Percentiles rank a stretch among this genome's conserved stretches.
Evolutionary conservation across 1,284 basidiomycete species (phyloP).

Genomic region (Crepidotus sp.): DNA sequence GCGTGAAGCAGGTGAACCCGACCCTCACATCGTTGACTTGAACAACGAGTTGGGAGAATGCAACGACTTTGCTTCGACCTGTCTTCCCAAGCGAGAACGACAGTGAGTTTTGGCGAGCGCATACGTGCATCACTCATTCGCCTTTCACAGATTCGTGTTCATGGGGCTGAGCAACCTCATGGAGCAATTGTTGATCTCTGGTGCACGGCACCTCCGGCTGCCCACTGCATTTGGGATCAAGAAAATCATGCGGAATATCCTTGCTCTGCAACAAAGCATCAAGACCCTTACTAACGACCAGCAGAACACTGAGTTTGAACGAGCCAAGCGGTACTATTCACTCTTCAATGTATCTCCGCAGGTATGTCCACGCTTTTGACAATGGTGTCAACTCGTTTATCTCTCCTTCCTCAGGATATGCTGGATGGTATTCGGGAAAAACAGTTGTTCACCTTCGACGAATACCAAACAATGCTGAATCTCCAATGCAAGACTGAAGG

Average conservation of each 20-base stretch:
- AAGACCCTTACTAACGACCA: constrained; percentile 64
- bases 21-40: constrained; percentile 83
- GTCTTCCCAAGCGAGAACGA: constrained; percentile 57
- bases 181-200: constrained; percentile 74
- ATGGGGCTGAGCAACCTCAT: constrained; percentile 81
- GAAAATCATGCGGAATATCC: constrained; percentile 86
- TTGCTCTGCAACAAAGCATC: constrained; percentile 89
- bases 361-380: constrained; percentile 30
- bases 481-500: constrained; percentile 74
- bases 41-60: constrained; percentile 75
- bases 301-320: constrained; percentile 63
- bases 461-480: constrained; percentile 84
- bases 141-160: constrained; percentile 65
- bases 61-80: constrained; percentile 61
- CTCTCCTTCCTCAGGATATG: constrained; percentile 48
- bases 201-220: constrained; percentile 62
- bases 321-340: constrained; percentile 75
- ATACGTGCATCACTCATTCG: neutral
- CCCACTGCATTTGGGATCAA: constrained; percentile 76
- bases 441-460: constrained; percentile 74
- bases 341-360: constrained; percentile 69
- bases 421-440: constrained; percentile 57
- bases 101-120: constrained; percentile 35
- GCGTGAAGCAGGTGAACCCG: constrained; percentile 82
- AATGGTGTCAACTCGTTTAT: constrained; percentile 1